A percentile compares a stretch with the other conserved stretches of the same genome.
Evolutionary conservation across 345 rosid species (phyloP).

Genomic region (Xanthoceras sorbifolium): DNA sequence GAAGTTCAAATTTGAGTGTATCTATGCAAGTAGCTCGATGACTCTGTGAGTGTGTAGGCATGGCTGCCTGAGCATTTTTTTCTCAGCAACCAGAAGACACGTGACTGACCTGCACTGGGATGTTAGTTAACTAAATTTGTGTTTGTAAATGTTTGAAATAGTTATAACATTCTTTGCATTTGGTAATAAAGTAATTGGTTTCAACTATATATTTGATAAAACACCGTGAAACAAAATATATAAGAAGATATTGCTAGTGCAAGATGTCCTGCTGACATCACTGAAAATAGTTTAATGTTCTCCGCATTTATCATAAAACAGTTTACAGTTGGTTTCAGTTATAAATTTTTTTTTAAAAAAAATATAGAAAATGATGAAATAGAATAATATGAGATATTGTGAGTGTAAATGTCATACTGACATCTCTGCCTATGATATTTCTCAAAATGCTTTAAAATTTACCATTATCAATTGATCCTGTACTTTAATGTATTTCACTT

Average conservation of each 20-base stretch:
- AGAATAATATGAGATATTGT: not conserved
- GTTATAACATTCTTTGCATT: not conserved
- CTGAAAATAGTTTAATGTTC: not conserved
- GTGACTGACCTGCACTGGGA: not conserved
- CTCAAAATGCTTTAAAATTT: not conserved
- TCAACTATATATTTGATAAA: not conserved
- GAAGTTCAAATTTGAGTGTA: not conserved
- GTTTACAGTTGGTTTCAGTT: not conserved
- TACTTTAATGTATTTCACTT: not conserved
- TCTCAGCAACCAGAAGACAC: not conserved
- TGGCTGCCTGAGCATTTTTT: not conserved
- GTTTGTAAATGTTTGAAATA: not conserved
- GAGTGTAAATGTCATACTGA: not conserved
- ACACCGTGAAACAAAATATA: too few species aligned
- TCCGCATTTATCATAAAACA: not conserved
- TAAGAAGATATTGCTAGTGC: not conserved
- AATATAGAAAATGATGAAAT: not conserved
- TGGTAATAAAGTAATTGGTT: not conserved
- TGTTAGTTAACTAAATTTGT: not conserved
- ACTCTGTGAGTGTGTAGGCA: not conserved
- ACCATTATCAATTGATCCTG: not conserved
- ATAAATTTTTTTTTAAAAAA: too few species aligned
- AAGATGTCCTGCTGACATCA: not conserved
- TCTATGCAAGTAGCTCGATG: not conserved
- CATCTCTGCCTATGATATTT: not conserved